Evolutionary conservation across 2,329 filamentous ascomycete genomes (phyloP).

Genomic region (Allantophomopsis cytisporea): DNA sequence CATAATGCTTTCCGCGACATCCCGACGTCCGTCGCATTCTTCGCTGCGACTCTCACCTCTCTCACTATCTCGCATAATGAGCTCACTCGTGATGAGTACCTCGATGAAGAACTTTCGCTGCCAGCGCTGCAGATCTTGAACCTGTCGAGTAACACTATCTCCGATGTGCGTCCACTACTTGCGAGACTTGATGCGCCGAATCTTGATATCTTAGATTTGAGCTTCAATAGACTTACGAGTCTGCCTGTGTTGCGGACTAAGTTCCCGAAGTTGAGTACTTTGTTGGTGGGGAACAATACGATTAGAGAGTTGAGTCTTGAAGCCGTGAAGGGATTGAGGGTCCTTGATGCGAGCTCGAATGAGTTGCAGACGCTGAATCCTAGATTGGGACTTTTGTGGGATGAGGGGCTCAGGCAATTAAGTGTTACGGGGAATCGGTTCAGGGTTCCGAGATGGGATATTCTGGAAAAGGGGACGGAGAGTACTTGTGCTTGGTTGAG

Average conservation of each 20-base stretch:
- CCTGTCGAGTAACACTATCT: conserved; percentile 61
- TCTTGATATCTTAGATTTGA: conserved; percentile 67
- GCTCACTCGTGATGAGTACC: conserved; percentile 47
- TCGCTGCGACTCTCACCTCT: conserved; percentile 55
- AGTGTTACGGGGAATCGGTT: conserved; percentile 81
- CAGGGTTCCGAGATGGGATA: conserved; percentile 70
- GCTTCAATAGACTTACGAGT: conserved; percentile 64
- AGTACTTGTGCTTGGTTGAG: conserved; percentile 70
- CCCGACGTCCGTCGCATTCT: conserved; percentile 55
- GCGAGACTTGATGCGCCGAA: conserved; percentile 56
- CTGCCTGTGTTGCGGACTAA: conserved; percentile 51
- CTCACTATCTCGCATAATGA: conserved; percentile 69
- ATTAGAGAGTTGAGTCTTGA: conserved; percentile 62
- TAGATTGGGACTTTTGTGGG: conserved; percentile 63
- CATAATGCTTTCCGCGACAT: conserved; percentile 63
- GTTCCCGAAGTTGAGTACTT: conserved; percentile 57
- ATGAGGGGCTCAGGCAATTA: conserved; percentile 43
- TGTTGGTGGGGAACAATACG: conserved; percentile 70
- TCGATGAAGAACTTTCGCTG: conserved; percentile 54
- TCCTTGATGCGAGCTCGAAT: conserved; percentile 74
- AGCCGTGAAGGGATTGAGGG: conserved; percentile 57
- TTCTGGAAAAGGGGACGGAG: conserved; percentile 79
- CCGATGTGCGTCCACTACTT: conserved; percentile 52
- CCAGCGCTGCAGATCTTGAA: conserved; percentile 67
- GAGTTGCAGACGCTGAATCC: conserved; percentile 74